Conservation (phyloP, 331 rosid species). For the Erythrophleum ivorense region DNA sequence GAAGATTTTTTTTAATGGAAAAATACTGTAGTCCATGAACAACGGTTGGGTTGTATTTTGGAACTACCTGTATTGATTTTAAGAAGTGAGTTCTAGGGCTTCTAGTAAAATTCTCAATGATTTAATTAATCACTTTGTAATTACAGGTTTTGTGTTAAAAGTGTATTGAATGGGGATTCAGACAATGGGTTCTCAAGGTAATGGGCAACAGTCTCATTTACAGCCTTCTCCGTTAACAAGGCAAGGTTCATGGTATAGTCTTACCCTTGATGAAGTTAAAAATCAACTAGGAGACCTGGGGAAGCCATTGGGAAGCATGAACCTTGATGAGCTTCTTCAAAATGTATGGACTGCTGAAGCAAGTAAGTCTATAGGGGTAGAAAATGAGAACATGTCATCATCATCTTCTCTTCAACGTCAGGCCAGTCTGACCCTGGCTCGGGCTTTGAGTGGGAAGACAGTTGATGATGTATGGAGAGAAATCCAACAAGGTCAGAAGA, state of each 20-base stretch:
- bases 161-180: constrained; percentile 72
- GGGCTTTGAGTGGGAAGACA: constrained; percentile 71
- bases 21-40: background rate
- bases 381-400: constrained; percentile 48
- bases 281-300: constrained; percentile 58
- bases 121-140: constrained; percentile 32
- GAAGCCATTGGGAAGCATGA: constrained; percentile 73
- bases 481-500: constrained; percentile 73
- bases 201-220: constrained; percentile 68
- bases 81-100: constrained; percentile 30
- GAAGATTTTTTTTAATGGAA: background rate
- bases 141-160: constrained; percentile 46
- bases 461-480: constrained; percentile 86
- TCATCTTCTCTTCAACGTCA: constrained; percentile 66
- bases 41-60: constrained; percentile 6
- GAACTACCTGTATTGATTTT: constrained; percentile 5
- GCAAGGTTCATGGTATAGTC: constrained; percentile 72
- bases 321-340: constrained; percentile 78
- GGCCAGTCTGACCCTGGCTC: constrained; percentile 70
- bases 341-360: constrained; percentile 79
- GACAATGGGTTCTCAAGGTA: constrained; percentile 74
- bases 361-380: constrained; percentile 47
- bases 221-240: constrained; percentile 54
- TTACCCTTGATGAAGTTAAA: constrained; percentile 70
- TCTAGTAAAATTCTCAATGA: constrained; percentile 14